Conservation (phyloP, 179 eudicot genomes). For the Carnegiea gigantea region DNA sequence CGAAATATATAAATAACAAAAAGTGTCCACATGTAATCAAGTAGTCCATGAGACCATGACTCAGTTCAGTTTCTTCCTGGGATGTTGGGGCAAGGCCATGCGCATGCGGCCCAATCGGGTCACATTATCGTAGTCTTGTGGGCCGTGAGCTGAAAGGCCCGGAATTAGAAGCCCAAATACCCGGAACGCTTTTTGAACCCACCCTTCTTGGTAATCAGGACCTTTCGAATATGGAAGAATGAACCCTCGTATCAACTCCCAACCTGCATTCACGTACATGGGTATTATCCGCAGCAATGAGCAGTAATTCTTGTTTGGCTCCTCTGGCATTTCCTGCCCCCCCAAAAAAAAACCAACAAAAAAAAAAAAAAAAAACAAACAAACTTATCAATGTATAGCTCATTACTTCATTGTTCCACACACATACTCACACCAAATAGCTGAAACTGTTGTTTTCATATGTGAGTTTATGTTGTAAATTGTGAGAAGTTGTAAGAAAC, state of each 20-base stretch:
- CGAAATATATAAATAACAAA: too few relatives aligned
- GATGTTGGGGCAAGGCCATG: background rate
- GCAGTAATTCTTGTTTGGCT: conserved; percentile 55
- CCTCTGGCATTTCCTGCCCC: conserved; percentile 32
- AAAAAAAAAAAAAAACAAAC: too few relatives aligned
- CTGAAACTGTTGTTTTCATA: too few relatives aligned
- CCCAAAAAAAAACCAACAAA: too few relatives aligned
- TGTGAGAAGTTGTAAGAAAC: too few relatives aligned
- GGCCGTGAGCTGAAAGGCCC: conserved; percentile 47
- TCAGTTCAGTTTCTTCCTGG: background rate
- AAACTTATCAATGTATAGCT: too few relatives aligned
- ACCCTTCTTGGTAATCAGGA: conserved; percentile 38
- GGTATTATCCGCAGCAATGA: conserved; percentile 40
- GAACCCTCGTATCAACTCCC: conserved; percentile 51
- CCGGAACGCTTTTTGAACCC: conserved; percentile 33
- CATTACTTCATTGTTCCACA: too few relatives aligned
- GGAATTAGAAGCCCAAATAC: conserved; percentile 42
- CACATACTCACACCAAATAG: too few relatives aligned
- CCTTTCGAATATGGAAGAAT: conserved; percentile 38
- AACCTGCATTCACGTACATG: conserved; percentile 36
- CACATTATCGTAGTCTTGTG: conserved; percentile 46
- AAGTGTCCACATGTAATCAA: too few relatives aligned
- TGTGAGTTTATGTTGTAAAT: too few relatives aligned
- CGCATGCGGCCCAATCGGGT: conserved; percentile 37
- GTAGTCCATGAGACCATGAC: too few relatives aligned